These are phyloP conservation scores for Colletotrichum tropicicola DNA, from an alignment of 2,329 filamentous ascomycete species.

Conservation along the genomic window DNA sequence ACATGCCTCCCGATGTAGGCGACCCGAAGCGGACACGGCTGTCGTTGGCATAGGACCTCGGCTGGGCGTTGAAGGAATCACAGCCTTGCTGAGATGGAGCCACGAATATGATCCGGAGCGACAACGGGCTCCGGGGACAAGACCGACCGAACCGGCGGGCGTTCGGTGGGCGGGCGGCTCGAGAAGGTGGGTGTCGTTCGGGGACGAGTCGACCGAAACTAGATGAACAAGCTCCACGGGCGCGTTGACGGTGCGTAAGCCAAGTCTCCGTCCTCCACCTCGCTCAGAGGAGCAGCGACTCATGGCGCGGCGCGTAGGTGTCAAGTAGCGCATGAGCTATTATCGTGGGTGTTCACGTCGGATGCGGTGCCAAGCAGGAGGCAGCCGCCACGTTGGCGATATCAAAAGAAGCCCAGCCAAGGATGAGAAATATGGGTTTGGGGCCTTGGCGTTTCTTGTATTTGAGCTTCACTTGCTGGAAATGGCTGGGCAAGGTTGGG, in stretches of 20 bases:
- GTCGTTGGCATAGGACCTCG: neutral
- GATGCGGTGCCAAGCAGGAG: slow-evolving; percentile 14
- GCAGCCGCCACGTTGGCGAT: neutral
- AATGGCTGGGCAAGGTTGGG: neutral
- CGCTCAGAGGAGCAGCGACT: neutral
- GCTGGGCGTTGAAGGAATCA: neutral
- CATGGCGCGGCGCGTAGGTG: neutral
- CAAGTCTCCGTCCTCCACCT: slow-evolving; percentile 1
- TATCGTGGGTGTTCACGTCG: neutral
- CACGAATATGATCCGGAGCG: slow-evolving; percentile 22
- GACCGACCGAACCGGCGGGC: neutral
- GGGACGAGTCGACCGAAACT: neutral
- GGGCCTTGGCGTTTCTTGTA: slow-evolving; percentile 28
- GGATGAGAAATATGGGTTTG: neutral
- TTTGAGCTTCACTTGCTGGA: slow-evolving; percentile 7
- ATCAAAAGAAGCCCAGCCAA: neutral
- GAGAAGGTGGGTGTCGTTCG: neutral
- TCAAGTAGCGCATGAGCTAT: neutral
- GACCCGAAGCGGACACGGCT: neutral
- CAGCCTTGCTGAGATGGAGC: neutral
- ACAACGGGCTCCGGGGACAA: neutral
- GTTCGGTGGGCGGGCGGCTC: neutral
- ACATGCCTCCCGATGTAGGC: neutral
- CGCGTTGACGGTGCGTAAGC: slow-evolving; percentile 14
- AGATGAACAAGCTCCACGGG: neutral